phyloP scores from a whole-genome alignment of 2,329 filamentous ascomycete genomes.

The Cordyceps militaris region DNA sequence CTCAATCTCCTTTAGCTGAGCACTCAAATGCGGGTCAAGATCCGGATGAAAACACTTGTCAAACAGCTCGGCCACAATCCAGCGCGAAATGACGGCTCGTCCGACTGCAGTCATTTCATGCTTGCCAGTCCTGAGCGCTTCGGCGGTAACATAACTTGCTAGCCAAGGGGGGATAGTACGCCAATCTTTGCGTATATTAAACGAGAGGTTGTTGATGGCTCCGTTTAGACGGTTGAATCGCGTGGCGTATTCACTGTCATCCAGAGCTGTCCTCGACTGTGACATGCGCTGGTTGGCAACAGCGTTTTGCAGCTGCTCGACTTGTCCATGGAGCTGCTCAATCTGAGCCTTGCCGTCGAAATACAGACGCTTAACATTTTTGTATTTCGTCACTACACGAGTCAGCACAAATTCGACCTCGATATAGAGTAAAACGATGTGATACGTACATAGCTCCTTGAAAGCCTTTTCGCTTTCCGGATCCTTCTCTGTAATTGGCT shows the following conservation, averaged over 20 bases:
- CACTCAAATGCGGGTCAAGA: conserved; percentile 68
- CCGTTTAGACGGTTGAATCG: conserved; percentile 88
- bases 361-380: conserved; percentile 95
- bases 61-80: conserved; percentile 87
- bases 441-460: conserved; percentile 49
- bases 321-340: conserved; percentile 76
- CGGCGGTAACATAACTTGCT: conserved; percentile 69
- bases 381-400: conserved; percentile 78
- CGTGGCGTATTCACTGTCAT: conserved; percentile 88
- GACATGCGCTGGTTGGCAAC: conserved; percentile 93
- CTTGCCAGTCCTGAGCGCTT: conserved; percentile 78
- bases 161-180: conserved; percentile 74
- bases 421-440: conserved; percentile 11
- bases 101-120: conserved; percentile 98
- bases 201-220: conserved; percentile 88
- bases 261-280: conserved; percentile 85
- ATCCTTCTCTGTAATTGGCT: conserved; percentile 39
- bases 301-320: conserved; percentile 95
- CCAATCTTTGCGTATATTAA: conserved; percentile 96
- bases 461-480: conserved; percentile 47
- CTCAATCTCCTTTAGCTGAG: conserved; percentile 78
- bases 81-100: conserved; percentile 78
- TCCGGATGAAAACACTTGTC: conserved; percentile 88
- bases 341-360: conserved; percentile 94
- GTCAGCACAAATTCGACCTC: conserved; percentile 32